Base-by-base conservation (phyloP, 202 grass and related monocot species). In the Elaeis oleifera region DNA sequence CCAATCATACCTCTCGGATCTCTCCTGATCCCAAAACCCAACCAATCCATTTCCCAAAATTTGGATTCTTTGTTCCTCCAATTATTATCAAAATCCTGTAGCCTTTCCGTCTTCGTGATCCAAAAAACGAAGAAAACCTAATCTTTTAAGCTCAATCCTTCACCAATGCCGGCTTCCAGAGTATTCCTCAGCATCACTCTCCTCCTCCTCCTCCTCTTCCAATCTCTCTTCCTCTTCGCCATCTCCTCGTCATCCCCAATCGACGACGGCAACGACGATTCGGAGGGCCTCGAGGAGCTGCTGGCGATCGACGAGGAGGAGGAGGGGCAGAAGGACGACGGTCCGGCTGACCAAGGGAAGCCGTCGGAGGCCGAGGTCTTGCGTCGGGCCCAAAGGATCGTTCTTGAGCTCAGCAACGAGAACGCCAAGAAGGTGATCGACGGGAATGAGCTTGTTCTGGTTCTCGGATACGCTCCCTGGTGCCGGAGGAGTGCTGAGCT, bases 391-490 rank as follows among this genome's bases (percentile, higher is more conserved):
- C 94, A 97, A 74, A 84, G 78, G n/a, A 92, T 97, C 79, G 88
- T 97, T 49, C 75, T 85, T 67, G 88, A 70, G 64, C 88, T 97
- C 55, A 71, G 87, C 71, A 97, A 92, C 72, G 88, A 97, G 58
- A 97, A 92, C 54, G 74, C 85, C 28, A 79, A 77, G 25, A 77
- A 75, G 26, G 82, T 87, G 39, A 71, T 92, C 53, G 71, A 68
- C 59, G 82, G 83, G 28, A 79, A 84, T 59, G 79, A 77, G 62
- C 51, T 89, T 69, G 77, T 97, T 17, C 79, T 97, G 3, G 81
- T 97, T 14, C 84, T 97, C 4, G 94, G 94, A 1, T 97, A 92
- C 65, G 80, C 94, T 39, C 94, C 94, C 25, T 97, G 94, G 88
- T 90, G 83, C 76, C 82, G 77, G 67, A 89, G 80, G 68, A 97